These are phyloP conservation scores for Aristolochia contorta DNA, from an alignment of 164 flowering plant genomes.

Conservation along the genomic window DNA sequence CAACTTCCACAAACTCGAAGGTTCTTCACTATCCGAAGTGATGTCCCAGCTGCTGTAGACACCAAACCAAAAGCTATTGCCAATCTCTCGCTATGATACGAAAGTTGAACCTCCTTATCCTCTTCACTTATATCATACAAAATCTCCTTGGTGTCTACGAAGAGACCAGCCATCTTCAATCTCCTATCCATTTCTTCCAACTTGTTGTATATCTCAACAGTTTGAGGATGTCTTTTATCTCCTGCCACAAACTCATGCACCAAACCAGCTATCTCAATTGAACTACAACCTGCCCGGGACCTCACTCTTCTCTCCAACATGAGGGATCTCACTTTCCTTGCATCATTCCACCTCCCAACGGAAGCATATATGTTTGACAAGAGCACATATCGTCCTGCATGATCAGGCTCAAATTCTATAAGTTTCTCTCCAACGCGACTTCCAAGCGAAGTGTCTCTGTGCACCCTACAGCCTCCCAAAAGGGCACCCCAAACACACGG, in stretches of 20 bases:
- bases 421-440: background rate
- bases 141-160: background rate
- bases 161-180: background rate
- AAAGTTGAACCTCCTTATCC: conserved; percentile 1
- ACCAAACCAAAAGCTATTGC: conserved; percentile 4
- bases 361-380: conserved; percentile 7
- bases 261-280: conserved; percentile 7
- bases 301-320: conserved; percentile 6
- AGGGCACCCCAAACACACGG: conserved; percentile 8
- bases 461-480: conserved; percentile 3
- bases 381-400: conserved; percentile 4
- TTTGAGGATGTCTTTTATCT: conserved; percentile 50
- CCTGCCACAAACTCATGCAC: conserved; percentile 62
- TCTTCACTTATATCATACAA: conserved; percentile 4
- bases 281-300: conserved; percentile 3
- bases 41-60: background rate
- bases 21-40: conserved; percentile 6
- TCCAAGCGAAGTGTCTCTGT: background rate
- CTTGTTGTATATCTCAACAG: conserved; percentile 45
- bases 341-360: conserved; percentile 2
- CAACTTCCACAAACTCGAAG: conserved; percentile 3
- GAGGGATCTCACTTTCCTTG: conserved; percentile 2
- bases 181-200: conserved; percentile 17
- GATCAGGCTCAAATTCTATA: conserved; percentile 4
- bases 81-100: conserved; percentile 2